Conservation (phyloP, 1,284 basidiomycete genomes). For the Jaminaea rosea region DNA sequence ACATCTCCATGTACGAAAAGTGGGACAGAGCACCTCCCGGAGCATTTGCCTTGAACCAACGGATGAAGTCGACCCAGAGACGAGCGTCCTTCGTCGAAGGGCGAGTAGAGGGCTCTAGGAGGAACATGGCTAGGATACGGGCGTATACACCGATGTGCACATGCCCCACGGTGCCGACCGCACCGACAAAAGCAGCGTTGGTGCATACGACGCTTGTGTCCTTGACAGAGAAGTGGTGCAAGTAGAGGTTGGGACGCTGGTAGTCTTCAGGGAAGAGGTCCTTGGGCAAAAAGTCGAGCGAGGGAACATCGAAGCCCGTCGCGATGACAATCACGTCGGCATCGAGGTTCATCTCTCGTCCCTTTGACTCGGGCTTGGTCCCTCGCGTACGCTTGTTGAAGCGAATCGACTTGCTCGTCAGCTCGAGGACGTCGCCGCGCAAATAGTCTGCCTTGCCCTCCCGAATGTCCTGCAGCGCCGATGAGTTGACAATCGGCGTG, state of each 20-base stretch:
- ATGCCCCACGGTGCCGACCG: constrained; percentile 33
- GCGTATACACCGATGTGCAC: constrained; percentile 51
- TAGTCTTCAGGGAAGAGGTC: constrained; percentile 60
- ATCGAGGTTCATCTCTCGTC: constrained; percentile 48
- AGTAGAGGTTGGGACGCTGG: constrained; percentile 54
- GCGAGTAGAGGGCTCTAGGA: constrained; percentile 55
- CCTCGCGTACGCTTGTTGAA: constrained; percentile 45
- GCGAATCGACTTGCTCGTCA: constrained; percentile 51
- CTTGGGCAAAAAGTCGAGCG: constrained; percentile 55
- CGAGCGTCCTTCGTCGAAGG: constrained; percentile 57
- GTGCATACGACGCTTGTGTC: constrained; percentile 53
- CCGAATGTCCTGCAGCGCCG: constrained; percentile 55
- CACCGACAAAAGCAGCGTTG: constrained; percentile 55
- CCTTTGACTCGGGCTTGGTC: constrained; percentile 43
- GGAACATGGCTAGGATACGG: constrained; percentile 56
- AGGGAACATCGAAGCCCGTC: constrained; percentile 57
- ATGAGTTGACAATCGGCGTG: constrained; percentile 55
- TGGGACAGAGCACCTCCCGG: constrained; percentile 56
- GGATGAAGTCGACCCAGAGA: constrained; percentile 58
- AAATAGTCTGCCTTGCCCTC: constrained; percentile 54
- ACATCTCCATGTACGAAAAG: constrained; percentile 60
- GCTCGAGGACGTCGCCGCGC: constrained; percentile 54
- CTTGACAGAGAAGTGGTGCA: constrained; percentile 59
- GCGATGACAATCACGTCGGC: constrained; percentile 59
- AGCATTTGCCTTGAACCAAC: constrained; percentile 55